Conservation (phyloP, 2,329 filamentous ascomycete species). For the Hypomyces perniciosus region DNA sequence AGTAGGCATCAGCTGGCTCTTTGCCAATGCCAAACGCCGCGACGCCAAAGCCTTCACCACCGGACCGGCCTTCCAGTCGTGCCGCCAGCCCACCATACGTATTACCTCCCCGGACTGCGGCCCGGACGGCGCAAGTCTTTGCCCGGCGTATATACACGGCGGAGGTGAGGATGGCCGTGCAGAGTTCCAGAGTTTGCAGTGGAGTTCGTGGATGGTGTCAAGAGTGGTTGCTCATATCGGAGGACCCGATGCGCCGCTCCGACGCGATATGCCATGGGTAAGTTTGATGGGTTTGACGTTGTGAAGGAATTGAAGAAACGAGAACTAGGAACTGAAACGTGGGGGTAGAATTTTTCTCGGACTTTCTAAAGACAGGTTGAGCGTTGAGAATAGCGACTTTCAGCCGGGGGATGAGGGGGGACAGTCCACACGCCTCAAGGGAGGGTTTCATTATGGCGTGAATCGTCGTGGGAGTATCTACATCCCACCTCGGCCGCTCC, state of each 20-base stretch:
- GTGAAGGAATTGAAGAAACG: neutral
- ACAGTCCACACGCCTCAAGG: constrained; percentile 27
- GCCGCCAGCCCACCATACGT: constrained; percentile 30
- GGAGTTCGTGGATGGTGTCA: constrained; percentile 29
- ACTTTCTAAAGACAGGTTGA: constrained; percentile 16
- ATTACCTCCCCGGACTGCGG: constrained; percentile 37
- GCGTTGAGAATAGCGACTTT: constrained; percentile 30
- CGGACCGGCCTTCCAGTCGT: constrained; percentile 28
- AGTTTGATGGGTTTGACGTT: constrained; percentile 10
- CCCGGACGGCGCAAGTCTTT: constrained; percentile 28
- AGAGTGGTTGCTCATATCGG: constrained; percentile 42
- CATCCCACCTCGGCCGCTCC: constrained; percentile 38
- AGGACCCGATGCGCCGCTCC: constrained; percentile 42
- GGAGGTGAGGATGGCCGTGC: constrained; percentile 18
- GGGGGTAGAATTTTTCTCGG: constrained; percentile 20
- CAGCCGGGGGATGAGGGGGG: constrained; percentile 21
- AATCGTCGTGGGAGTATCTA: constrained; percentile 37
- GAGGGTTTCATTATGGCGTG: constrained; percentile 42
- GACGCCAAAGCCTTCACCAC: constrained; percentile 35
- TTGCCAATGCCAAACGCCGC: constrained; percentile 30
- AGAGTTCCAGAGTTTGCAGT: constrained; percentile 35
- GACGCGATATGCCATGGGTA: constrained; percentile 40
- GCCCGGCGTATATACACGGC: constrained; percentile 32
- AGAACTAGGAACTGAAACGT: neutral
- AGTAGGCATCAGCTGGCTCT: constrained; percentile 33